phyloP scores from a whole-genome alignment of 306 rosid genomes.

The Parietaria judaica region DNA sequence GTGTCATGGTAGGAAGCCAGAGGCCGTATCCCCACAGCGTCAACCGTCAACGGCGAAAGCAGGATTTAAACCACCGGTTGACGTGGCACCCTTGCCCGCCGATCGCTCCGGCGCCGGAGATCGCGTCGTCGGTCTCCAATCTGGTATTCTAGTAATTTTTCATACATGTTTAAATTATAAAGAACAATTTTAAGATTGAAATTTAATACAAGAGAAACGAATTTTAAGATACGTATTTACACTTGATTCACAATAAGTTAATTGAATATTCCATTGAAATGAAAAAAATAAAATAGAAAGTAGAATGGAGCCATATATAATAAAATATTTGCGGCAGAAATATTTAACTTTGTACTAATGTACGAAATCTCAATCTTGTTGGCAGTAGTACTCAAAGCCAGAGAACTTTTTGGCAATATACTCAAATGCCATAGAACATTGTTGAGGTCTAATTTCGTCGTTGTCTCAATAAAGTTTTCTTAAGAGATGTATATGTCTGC shows the following conservation, averaged over 20 bases:
- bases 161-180: too few species aligned
- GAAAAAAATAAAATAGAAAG: neutral
- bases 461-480: too few species aligned
- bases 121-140: slow-evolving; percentile 63
- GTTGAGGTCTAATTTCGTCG: neutral
- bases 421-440: too few species aligned
- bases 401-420: too few species aligned
- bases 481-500: too few species aligned
- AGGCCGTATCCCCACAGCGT: slow-evolving; percentile 23
- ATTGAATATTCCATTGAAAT: neutral
- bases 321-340: too few species aligned
- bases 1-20: slow-evolving; percentile 17
- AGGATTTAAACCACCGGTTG: slow-evolving; percentile 29
- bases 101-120: slow-evolving; percentile 38
- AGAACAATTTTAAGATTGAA: too few species aligned
- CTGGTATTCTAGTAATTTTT: slow-evolving; percentile 31
- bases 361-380: too few species aligned
- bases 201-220: too few species aligned
- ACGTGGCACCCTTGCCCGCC: slow-evolving; percentile 44
- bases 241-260: neutral
- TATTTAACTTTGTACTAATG: neutral
- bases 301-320: too few species aligned
- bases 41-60: slow-evolving; percentile 22
- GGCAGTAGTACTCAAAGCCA: too few species aligned
- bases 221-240: too few species aligned